These are phyloP conservation scores for Protostelium mycophagum DNA, from an alignment of 78 protist genomes.

Conservation along the genomic window DNA sequence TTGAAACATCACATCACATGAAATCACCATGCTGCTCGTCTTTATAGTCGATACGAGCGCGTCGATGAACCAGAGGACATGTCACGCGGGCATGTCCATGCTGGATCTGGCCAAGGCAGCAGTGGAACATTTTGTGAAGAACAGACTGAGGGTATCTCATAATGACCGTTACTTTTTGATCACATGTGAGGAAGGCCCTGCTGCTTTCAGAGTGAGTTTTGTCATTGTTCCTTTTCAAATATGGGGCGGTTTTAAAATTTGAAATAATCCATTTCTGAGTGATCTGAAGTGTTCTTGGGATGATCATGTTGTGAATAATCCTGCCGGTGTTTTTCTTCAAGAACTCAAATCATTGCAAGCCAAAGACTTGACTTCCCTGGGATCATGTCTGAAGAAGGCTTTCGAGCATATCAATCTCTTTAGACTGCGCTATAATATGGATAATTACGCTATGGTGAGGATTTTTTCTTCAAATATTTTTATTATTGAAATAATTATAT, in stretches of 20 bases:
- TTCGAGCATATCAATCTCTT: conserved; percentile 50
- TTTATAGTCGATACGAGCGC: conserved; percentile 69
- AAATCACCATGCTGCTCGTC: conserved; percentile 49
- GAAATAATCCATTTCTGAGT: too few species aligned
- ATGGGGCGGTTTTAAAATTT: too few species aligned
- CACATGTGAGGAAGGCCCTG: conserved; percentile 27
- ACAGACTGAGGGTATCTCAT: conserved; percentile 26
- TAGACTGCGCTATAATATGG: conserved; percentile 19
- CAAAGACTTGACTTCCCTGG: conserved; percentile 33
- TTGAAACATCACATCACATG: too few species aligned
- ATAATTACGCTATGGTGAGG: conserved; percentile 19
- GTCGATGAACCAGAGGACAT: conserved; percentile 50
- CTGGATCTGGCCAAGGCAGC: conserved; percentile 60
- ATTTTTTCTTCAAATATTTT: too few species aligned
- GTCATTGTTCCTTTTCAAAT: too few species aligned
- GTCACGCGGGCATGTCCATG: conserved; percentile 44
- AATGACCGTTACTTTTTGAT: conserved; percentile 40
- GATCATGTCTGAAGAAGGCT: conserved; percentile 10
- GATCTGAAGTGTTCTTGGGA: neutral
- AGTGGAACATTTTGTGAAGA: conserved; percentile 53
- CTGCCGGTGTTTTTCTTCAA: conserved; percentile 16
- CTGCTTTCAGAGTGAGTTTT: neutral
- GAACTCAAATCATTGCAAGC: conserved; percentile 39
- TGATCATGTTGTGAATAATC: conserved; percentile 22
- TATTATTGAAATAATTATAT: too few species aligned